Base-by-base conservation (phyloP, 257 asterid species). In the Jacaranda mimosifolia region DNA sequence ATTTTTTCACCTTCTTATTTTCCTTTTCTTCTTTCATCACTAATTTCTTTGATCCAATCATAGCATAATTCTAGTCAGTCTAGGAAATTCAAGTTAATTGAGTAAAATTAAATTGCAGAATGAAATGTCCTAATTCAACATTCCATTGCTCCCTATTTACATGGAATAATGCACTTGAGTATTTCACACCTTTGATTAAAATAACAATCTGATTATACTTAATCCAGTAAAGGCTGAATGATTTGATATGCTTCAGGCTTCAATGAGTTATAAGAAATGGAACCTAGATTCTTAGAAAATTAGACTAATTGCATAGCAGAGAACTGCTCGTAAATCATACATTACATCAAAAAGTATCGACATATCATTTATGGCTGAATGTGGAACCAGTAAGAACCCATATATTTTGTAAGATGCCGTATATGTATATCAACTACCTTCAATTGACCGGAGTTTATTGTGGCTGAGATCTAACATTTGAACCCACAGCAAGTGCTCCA, bases 401-500 rank as follows among this genome's bases (percentile, higher is more conserved):
- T 18, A 75, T 42, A 63, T 65, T 36, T 26, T 32, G 42, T 43
- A 70, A 46, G 55, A 62, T 72, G 77, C 58, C 9, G 40, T 4
- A 73, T 15, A 60, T 45, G 63, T 40, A 19, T 15, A 49, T 46
- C 4, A 53, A 55, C 71, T 88, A 96, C 99, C 99, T 88, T 96
- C 97, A 70, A 92, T 75, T 35, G 98, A 84, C 58, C 79, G 92
- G 83, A 96, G 92, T 82, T 87, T 89, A 83, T 96, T 96, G 86
- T 87, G 78, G 80, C 98, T 90, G 79, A 93, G 97, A 85, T 96
- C 99, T 49, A 96, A 82, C 87, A 96, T 91, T 82, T 92, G 98
- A 53, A 96, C 95, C 98, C 98, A 93, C 85, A 96, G 64, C 81
- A 96, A 80, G 80, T 62, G 82, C 81, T 91, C 97, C 80, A 92